Conservation (phyloP, 495 filamentous ascomycete species). For the Aspergillus wentii region DNA sequence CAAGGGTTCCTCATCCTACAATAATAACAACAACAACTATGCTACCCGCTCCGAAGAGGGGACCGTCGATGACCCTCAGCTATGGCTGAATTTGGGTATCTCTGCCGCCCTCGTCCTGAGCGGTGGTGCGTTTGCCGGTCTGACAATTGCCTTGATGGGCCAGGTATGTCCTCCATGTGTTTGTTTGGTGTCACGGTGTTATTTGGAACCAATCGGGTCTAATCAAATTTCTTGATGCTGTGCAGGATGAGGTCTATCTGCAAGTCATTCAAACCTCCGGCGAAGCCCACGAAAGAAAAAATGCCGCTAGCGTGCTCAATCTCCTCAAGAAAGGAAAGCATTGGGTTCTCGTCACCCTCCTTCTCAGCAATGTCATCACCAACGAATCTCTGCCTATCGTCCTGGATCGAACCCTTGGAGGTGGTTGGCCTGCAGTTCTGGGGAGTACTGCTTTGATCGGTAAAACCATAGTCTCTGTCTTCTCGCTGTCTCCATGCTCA, state of each 20-base stretch:
- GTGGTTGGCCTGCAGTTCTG: slow-evolving; percentile 90
- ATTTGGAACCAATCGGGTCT: too few relatives aligned
- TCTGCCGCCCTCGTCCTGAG: slow-evolving; percentile 72
- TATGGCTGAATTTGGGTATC: slow-evolving; percentile 68
- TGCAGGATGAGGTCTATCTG: slow-evolving; percentile 90
- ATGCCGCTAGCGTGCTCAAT: slow-evolving; percentile 75
- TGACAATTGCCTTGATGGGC: slow-evolving; percentile 82
- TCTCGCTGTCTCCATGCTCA: background rate
- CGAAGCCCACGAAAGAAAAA: slow-evolving; percentile 71
- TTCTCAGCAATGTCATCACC: slow-evolving; percentile 95
- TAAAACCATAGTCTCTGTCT: slow-evolving; percentile 31
- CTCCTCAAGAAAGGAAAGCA: slow-evolving; percentile 88
- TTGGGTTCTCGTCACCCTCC: slow-evolving; percentile 95
- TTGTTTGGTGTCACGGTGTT: too few relatives aligned
- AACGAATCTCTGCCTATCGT: slow-evolving; percentile 97
- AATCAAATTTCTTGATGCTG: too few relatives aligned
- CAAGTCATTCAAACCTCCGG: slow-evolving; percentile 89
- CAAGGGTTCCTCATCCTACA: slow-evolving; percentile 11
- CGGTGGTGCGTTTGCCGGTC: slow-evolving; percentile 91
- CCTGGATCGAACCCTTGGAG: slow-evolving; percentile 86
- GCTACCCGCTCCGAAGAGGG: slow-evolving; percentile 18
- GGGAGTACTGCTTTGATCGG: slow-evolving; percentile 91
- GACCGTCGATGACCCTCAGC: slow-evolving; percentile 43
- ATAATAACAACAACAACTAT: too few relatives aligned
- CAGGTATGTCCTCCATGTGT: slow-evolving; percentile 23